These are phyloP conservation scores for Penicillium salamii DNA, from an alignment of 495 filamentous ascomycete genomes.

Conservation along the genomic window DNA sequence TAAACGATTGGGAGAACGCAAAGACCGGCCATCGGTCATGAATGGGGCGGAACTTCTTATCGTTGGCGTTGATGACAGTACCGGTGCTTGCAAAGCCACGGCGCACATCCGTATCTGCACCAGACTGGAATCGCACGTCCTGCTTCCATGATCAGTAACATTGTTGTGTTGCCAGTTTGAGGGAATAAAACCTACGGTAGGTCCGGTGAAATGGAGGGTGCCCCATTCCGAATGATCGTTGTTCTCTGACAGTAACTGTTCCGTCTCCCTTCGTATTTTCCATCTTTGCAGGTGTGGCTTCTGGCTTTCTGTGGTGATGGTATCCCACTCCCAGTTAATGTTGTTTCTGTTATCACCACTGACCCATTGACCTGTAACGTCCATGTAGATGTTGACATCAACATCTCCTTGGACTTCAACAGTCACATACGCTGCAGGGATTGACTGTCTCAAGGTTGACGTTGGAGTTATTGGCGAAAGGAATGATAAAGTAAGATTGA, in stretches of 20 bases:
- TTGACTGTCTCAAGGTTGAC: conserved; percentile 84
- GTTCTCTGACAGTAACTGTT: conserved; percentile 72
- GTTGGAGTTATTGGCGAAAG: conserved; percentile 90
- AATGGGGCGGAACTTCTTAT: conserved; percentile 64
- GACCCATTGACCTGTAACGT: conserved; percentile 88
- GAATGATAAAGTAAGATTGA: conserved; percentile 75
- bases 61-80: conserved; percentile 62
- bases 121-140: conserved; percentile 65
- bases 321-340: conserved; percentile 65
- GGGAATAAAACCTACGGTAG: conserved; percentile 43
- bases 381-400: conserved; percentile 79
- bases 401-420: conserved; percentile 69
- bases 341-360: conserved; percentile 67
- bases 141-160: conserved; percentile 24
- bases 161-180: not conserved
- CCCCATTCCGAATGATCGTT: conserved; percentile 87
- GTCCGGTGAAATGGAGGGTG: conserved; percentile 73
- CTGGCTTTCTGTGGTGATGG: conserved; percentile 26
- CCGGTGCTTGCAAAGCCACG: conserved; percentile 69
- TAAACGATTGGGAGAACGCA: conserved; percentile 83
- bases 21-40: conserved; percentile 87
- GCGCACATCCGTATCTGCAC: conserved; percentile 66
- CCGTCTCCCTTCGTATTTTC: conserved; percentile 59
- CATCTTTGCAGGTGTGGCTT: conserved; percentile 51
- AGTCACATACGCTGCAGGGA: conserved; percentile 83